These are phyloP conservation scores for Lecanicillium sp. DNA, from an alignment of 2,329 filamentous ascomycete species.

Conservation along the genomic window DNA sequence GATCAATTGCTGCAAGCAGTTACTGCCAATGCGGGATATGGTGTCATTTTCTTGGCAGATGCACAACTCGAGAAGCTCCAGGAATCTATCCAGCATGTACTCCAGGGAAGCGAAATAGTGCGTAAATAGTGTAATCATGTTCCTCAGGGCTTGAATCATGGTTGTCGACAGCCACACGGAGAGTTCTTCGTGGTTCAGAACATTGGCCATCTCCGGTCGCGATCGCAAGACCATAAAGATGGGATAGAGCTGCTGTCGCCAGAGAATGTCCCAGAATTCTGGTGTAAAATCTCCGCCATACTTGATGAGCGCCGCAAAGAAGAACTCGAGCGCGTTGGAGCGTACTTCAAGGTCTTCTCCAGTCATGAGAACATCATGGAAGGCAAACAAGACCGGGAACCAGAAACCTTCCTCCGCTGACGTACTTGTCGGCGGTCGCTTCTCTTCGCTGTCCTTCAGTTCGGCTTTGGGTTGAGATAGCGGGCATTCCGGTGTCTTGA, in stretches of 20 bases:
- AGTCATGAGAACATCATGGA: slow-evolving; percentile 98
- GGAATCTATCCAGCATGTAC: slow-evolving; percentile 96
- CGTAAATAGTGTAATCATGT: slow-evolving; percentile 98
- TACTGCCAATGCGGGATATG: slow-evolving; percentile 94
- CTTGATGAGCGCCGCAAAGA: slow-evolving; percentile 86
- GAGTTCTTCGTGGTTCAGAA: slow-evolving; percentile 89
- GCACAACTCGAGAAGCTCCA: slow-evolving; percentile 88
- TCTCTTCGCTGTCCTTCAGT: slow-evolving; percentile 32
- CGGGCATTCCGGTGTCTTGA: slow-evolving; percentile 91
- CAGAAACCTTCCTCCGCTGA: slow-evolving; percentile 96
- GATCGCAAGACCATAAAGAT: slow-evolving; percentile 98
- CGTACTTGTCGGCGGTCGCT: slow-evolving; percentile 61
- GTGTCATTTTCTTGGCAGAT: slow-evolving; percentile 99
- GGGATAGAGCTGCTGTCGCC: slow-evolving; percentile 92
- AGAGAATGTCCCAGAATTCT: slow-evolving; percentile 98
- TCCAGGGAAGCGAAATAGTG: slow-evolving; percentile 96
- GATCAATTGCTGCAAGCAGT: slow-evolving; percentile 94
- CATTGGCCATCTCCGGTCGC: slow-evolving; percentile 92
- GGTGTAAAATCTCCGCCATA: slow-evolving; percentile 87
- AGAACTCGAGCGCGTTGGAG: slow-evolving; percentile 84
- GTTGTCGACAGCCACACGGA: slow-evolving; percentile 99
- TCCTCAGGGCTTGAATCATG: slow-evolving; percentile 96
- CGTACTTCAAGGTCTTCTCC: slow-evolving; percentile 96
- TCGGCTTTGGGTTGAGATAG: slow-evolving; percentile 57
- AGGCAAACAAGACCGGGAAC: slow-evolving; percentile 97